A percentile compares a stretch with the other conserved stretches of the same genome.
These are phyloP conservation scores for Amorphotheca resinae DNA, from an alignment of 495 filamentous ascomycete species.

Conservation along the genomic window DNA sequence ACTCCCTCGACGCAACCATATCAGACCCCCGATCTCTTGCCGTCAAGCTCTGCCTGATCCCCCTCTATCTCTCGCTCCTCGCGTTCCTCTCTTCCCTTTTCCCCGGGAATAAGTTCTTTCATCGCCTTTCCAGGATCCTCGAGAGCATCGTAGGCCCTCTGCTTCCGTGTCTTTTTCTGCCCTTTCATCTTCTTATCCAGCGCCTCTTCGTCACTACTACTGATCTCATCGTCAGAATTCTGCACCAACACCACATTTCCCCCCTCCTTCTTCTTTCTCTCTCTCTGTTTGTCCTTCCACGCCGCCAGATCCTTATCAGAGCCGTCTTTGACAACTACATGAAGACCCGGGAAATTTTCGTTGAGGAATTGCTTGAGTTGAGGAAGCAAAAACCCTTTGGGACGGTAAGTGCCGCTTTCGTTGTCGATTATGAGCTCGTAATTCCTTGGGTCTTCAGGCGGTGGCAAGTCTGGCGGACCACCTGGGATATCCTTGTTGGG, in stretches of 20 bases:
- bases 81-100: constrained; percentile 9
- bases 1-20: too few relatives aligned
- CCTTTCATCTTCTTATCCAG: constrained; percentile 29
- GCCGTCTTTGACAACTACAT: constrained; percentile 50
- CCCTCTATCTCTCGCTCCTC: constrained; percentile 17
- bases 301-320: constrained; percentile 23
- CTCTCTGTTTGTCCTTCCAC: constrained; percentile 34
- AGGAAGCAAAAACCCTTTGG: constrained; percentile 61
- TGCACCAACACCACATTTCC: constrained; percentile 52
- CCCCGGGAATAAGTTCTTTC: constrained; percentile 12
- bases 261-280: constrained; percentile 49
- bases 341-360: constrained; percentile 59
- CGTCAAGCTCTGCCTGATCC: constrained; percentile 3
- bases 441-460: constrained; percentile 28
- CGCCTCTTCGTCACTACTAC: constrained; percentile 64
- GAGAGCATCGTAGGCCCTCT: constrained; percentile 30
- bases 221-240: constrained; percentile 42
- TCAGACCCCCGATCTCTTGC: not conserved
- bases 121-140: constrained; percentile 13
- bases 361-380: constrained; percentile 55
- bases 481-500: constrained; percentile 16
- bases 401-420: constrained; percentile 85
- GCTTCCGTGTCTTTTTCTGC: constrained; percentile 28
- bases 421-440: constrained; percentile 94
- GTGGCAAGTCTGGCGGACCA: constrained; percentile 21